Evolutionary conservation across 805 yeast genomes (phyloP).

Genomic region (Danielozyma ontarioensis): DNA sequence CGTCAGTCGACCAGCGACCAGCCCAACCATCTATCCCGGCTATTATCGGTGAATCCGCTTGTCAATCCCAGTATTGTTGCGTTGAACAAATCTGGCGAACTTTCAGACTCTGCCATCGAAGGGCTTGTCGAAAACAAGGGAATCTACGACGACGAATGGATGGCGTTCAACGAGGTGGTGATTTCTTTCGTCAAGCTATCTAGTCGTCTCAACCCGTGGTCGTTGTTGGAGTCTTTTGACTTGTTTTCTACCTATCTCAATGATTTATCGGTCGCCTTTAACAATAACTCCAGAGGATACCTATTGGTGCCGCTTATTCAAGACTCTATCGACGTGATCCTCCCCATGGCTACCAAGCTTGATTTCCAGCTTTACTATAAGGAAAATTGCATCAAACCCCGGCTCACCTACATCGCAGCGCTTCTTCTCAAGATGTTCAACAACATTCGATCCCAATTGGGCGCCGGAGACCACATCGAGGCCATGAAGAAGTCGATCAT

Average conservation of each 20-base stretch:
- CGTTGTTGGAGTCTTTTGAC: constrained; percentile 50
- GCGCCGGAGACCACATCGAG: constrained; percentile 30
- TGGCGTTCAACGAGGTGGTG: constrained; percentile 42
- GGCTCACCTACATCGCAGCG: constrained; percentile 48
- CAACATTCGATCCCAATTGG: constrained; percentile 47
- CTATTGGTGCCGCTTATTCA: constrained; percentile 31
- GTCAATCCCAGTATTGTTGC: constrained; percentile 20
- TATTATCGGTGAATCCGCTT: constrained; percentile 21
- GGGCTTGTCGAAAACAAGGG: constrained; percentile 15
- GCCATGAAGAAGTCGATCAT: constrained; percentile 44
- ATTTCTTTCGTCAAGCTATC: constrained; percentile 43
- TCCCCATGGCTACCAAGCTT: constrained; percentile 41
- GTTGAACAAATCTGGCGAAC: constrained; percentile 15
- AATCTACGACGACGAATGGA: constrained; percentile 34
- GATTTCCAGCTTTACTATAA: constrained; percentile 37
- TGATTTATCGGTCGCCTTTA: constrained; percentile 45
- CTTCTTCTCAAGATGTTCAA: constrained; percentile 56
- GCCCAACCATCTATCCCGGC: constrained; percentile 11
- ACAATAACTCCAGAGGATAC: constrained; percentile 36
- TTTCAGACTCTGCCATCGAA: constrained; percentile 12
- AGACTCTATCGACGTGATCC: constrained; percentile 29
- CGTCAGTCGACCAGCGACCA: constrained; percentile 8
- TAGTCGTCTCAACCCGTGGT: constrained; percentile 50
- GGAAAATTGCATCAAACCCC: constrained; percentile 38
- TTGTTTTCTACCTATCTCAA: constrained; percentile 43